Evolutionary conservation across 768 basidiomycete species (phyloP).

Genomic region (Sistotremastrum suecicum): DNA sequence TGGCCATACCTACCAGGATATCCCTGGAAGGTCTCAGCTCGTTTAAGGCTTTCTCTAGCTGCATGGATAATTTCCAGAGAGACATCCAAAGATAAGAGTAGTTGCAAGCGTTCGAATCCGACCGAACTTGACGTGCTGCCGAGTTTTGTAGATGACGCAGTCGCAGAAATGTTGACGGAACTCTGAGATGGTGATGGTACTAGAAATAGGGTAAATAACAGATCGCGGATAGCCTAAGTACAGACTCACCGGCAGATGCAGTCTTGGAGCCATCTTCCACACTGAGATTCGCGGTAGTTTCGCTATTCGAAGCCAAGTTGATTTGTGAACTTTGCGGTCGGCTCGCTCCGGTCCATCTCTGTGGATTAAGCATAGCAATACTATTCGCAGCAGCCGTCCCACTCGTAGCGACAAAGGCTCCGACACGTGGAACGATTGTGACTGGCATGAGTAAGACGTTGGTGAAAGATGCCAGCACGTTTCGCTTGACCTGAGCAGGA

Average conservation of each 20-base stretch:
- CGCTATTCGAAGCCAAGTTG: no score
- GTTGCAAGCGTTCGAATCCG: constrained; percentile 49
- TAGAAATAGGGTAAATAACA: neutral
- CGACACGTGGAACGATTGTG: constrained; percentile 85
- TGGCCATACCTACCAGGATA: constrained; percentile 84
- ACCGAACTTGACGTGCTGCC: constrained; percentile 4
- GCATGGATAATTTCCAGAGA: constrained; percentile 89
- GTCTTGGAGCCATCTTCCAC: neutral
- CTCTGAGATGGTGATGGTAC: constrained; percentile 8
- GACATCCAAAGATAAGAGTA: constrained; percentile 82
- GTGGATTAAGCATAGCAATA: constrained; percentile 81
- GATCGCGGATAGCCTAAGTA: no score
- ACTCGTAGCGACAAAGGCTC: constrained; percentile 54
- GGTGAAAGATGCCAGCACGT: constrained; percentile 84
- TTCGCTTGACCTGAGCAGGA: constrained; percentile 84
- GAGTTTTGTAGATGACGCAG: constrained; percentile 1
- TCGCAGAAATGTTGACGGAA: constrained; percentile 7
- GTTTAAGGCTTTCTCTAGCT: constrained; percentile 80
- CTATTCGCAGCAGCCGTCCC: constrained; percentile 70
- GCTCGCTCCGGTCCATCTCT: constrained; percentile 52
- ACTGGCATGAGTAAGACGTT: constrained; percentile 84
- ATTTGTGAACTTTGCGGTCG: constrained; percentile 1
- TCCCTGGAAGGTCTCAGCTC: constrained; percentile 76
- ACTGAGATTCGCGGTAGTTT: neutral
- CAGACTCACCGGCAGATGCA: no score